Percentiles rank a stretch among this genome's conserved stretches.
Conservation (phyloP, 306 rosid genomes). For the Dalbergia oliveri region DNA sequence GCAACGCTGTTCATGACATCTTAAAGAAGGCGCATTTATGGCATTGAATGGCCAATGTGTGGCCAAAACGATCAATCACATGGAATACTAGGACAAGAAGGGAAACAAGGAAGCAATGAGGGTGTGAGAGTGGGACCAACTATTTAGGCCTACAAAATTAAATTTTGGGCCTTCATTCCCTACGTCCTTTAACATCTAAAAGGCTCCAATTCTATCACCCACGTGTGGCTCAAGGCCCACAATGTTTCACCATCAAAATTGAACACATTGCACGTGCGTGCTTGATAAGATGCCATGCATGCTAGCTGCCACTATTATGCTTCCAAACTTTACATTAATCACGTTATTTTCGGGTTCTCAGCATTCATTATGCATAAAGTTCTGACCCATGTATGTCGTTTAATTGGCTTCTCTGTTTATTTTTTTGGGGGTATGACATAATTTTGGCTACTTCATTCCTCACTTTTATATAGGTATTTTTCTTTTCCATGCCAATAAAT, state of each 20-base stretch:
- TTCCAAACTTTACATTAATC: constrained; percentile 32
- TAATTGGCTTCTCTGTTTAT: no score
- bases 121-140: constrained; percentile 45
- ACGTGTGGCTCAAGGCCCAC: constrained; percentile 67
- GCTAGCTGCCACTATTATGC: constrained; percentile 2
- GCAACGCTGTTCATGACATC: constrained; percentile 18
- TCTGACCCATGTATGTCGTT: constrained; percentile 16
- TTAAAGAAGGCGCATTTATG: constrained; percentile 46
- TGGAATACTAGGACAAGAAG: constrained; percentile 26
- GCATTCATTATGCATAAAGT: constrained; percentile 21
- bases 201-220: constrained; percentile 47
- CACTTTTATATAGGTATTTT: neutral
- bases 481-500: neutral
- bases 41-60: constrained; percentile 28
- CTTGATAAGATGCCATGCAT: constrained; percentile 17
- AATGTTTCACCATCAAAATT: constrained; percentile 49
- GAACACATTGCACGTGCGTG: constrained; percentile 46
- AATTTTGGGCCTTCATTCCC: constrained; percentile 47
- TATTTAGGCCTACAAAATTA: constrained; percentile 29
- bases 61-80: constrained; percentile 45
- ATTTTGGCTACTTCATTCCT: constrained; percentile 5
- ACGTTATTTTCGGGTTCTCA: neutral
- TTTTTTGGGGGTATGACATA: no score
- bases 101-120: constrained; percentile 51
- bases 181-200: constrained; percentile 42